Evolutionary conservation across 2,329 filamentous ascomycete species (phyloP).

Genomic region (Botrytis cinerea): DNA sequence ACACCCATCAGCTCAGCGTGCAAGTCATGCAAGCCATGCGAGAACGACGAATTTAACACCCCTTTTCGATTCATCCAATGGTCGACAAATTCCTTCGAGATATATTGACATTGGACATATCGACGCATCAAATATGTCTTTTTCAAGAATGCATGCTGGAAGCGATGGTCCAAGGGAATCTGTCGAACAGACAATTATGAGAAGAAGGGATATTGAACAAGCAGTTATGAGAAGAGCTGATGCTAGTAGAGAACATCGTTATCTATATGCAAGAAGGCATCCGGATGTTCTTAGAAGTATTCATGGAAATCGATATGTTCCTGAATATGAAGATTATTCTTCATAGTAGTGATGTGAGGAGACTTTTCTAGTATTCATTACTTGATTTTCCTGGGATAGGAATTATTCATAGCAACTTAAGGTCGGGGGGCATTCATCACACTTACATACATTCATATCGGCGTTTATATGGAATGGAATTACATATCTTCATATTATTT

Average conservation of each 20-base stretch:
- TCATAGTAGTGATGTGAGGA: not conserved
- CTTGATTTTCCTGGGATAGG: not conserved
- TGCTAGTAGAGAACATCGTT: not conserved
- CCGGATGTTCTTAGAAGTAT: not conserved
- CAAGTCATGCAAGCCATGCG: not conserved
- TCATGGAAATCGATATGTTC: not conserved
- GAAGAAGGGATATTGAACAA: not conserved
- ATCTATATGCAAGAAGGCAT: not conserved
- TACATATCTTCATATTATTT: slow-evolving; percentile 6
- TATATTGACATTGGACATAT: not conserved
- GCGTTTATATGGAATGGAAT: slow-evolving; percentile 9
- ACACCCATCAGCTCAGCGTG: not conserved
- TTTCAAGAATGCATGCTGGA: not conserved
- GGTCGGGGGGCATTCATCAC: not conserved
- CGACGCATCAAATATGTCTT: not conserved
- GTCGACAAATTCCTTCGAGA: not conserved
- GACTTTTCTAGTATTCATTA: not conserved
- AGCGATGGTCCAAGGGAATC: not conserved
- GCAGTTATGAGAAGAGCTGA: slow-evolving; percentile 1
- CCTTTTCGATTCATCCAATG: not conserved
- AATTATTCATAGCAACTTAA: not conserved
- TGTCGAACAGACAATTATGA: not conserved
- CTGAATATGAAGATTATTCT: not conserved
- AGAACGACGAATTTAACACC: not conserved
- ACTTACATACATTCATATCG: not conserved